These are phyloP conservation scores for Thermoascus crustaceus DNA, from an alignment of 2,329 filamentous ascomycete genomes.

Conservation along the genomic window DNA sequence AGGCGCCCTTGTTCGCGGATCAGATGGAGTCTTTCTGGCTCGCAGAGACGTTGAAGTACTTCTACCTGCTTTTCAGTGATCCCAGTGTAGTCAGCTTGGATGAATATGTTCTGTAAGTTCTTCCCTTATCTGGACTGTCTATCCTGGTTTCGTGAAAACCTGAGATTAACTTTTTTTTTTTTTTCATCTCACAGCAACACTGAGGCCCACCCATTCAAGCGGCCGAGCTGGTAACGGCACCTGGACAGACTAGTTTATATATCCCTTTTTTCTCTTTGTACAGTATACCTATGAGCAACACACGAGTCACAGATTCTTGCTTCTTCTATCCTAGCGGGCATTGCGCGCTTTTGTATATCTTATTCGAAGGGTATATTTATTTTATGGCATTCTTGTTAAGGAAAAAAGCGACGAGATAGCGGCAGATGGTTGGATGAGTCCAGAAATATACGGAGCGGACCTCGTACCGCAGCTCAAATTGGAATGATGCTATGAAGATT, in stretches of 20 bases:
- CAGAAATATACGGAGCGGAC: too few species aligned
- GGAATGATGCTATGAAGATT: too few species aligned
- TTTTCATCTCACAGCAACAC: constrained; percentile 30
- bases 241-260: background rate
- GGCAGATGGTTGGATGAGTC: too few species aligned
- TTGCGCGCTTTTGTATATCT: too few species aligned
- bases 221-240: constrained; percentile 18
- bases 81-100: constrained; percentile 36
- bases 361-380: too few species aligned
- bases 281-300: background rate
- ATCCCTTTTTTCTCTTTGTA: constrained; percentile 3
- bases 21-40: constrained; percentile 72
- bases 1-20: constrained; percentile 41
- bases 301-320: background rate
- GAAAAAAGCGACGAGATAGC: too few species aligned
- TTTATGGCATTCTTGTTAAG: too few species aligned
- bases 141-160: background rate
- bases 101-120: constrained; percentile 39
- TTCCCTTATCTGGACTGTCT: constrained; percentile 2
- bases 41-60: constrained; percentile 42
- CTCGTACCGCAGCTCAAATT: too few species aligned
- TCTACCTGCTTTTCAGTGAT: constrained; percentile 40
- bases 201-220: constrained; percentile 33
- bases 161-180: constrained; percentile 9
- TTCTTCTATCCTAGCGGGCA: constrained; percentile 1